Conservation (phyloP, 345 rosid species). For the Syzygium aqueum region DNA sequence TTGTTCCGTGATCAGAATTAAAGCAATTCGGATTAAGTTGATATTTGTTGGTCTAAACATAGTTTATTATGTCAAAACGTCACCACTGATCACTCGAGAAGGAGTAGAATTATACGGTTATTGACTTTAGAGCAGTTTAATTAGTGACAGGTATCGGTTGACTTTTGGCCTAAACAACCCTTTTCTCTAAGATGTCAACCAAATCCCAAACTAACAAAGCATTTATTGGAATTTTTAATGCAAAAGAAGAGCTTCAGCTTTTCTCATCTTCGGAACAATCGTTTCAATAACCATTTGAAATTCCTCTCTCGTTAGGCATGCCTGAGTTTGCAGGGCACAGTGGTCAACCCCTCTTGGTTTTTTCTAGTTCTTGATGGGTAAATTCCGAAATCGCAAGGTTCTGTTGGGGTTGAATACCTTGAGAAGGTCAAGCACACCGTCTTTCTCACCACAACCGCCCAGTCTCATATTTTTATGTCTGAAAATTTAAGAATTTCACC, state of each 20-base stretch:
- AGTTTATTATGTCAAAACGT: neutral
- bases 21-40: neutral
- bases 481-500: neutral
- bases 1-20: neutral
- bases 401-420: neutral
- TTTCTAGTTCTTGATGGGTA: neutral
- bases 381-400: neutral
- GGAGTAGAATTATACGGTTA: neutral
- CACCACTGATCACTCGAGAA: neutral
- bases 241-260: neutral
- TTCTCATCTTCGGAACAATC: neutral
- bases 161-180: neutral
- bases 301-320: neutral
- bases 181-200: neutral
- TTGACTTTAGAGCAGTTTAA: neutral
- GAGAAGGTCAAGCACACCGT: neutral
- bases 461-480: neutral
- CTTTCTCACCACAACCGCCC: neutral
- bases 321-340: neutral
- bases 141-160: neutral
- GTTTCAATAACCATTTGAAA: neutral
- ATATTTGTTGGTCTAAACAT: neutral
- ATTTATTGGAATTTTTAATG: neutral
- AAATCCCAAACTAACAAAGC: neutral
- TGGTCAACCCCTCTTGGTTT: neutral